These are phyloP conservation scores for Fragaria iinumae DNA, from an alignment of 306 rosid genomes.

Conservation along the genomic window DNA sequence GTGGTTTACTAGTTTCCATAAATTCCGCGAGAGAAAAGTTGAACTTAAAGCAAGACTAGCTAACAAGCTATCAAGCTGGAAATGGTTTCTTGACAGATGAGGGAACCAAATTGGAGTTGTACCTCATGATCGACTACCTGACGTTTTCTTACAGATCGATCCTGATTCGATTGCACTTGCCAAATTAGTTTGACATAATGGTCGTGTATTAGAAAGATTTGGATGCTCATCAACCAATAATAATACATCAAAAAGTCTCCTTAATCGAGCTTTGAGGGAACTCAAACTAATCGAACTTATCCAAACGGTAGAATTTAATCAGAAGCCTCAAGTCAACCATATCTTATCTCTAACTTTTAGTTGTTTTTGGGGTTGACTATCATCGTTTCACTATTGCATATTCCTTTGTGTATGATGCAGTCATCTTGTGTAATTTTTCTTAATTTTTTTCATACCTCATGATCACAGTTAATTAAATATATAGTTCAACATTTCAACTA, in stretches of 20 bases:
- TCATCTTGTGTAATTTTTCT: too few relatives aligned
- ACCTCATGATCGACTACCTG: not conserved
- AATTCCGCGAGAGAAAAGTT: conserved; percentile 11
- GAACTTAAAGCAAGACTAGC: conserved; percentile 19
- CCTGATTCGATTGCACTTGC: not conserved
- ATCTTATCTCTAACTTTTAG: not conserved
- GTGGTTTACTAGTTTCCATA: conserved; percentile 12
- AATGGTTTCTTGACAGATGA: not conserved
- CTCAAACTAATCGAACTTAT: not conserved
- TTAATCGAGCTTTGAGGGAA: not conserved
- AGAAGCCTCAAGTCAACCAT: not conserved
- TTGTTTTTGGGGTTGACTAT: not conserved
- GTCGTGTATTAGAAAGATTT: not conserved
- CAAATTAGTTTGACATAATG: not conserved
- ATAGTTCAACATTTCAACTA: too few relatives aligned
- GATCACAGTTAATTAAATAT: too few relatives aligned
- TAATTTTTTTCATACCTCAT: too few relatives aligned
- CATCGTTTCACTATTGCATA: not conserved
- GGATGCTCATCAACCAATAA: not conserved
- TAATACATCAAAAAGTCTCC: not conserved
- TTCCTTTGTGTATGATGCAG: not conserved
- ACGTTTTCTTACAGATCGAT: not conserved
- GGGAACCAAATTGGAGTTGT: not conserved
- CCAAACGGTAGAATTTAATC: not conserved
- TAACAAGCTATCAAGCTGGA: not conserved